Conservation (phyloP, 139 green algal genomes). For the Tetraselmis chui region DNA sequence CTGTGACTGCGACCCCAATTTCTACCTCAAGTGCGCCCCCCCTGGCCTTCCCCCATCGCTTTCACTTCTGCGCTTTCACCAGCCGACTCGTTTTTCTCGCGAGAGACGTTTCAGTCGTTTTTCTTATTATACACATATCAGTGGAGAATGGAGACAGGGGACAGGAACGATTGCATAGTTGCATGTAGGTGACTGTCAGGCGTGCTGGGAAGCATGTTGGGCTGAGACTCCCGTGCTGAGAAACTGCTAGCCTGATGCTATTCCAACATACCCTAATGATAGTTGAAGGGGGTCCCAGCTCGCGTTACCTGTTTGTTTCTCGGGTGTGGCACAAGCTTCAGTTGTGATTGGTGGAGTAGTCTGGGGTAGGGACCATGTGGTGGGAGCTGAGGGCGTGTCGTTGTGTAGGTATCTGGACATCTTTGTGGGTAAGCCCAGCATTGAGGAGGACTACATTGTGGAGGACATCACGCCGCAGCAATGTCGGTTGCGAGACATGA, state of each 20-base stretch:
- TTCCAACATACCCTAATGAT: too few relatives aligned
- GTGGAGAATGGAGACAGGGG: not conserved
- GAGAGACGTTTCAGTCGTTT: not conserved
- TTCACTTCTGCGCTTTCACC: not conserved
- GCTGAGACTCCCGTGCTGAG: too few relatives aligned
- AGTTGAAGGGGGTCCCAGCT: too few relatives aligned
- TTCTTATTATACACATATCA: not conserved
- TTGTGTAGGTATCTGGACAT: conserved; percentile 90
- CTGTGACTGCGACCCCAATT: conserved; percentile 93
- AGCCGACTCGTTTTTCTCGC: not conserved
- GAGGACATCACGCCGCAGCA: conserved; percentile 92
- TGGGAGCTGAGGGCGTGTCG: not conserved
- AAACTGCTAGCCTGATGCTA: too few relatives aligned
- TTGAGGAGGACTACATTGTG: conserved; percentile 85
- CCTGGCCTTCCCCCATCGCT: not conserved
- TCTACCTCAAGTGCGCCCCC: conserved; percentile 83
- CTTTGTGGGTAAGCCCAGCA: conserved; percentile 81
- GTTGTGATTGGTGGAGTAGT: too few relatives aligned
- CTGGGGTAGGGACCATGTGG: not conserved
- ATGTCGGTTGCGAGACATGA: conserved; percentile 92
- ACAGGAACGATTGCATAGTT: too few relatives aligned
- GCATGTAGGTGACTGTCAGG: too few relatives aligned
- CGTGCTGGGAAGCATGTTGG: too few relatives aligned
- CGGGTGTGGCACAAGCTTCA: too few relatives aligned
- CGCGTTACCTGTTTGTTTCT: too few relatives aligned